These are phyloP conservation scores for Pseudohyphozyma bogoriensis DNA, from an alignment of 768 basidiomycete genomes.

Conservation along the genomic window DNA sequence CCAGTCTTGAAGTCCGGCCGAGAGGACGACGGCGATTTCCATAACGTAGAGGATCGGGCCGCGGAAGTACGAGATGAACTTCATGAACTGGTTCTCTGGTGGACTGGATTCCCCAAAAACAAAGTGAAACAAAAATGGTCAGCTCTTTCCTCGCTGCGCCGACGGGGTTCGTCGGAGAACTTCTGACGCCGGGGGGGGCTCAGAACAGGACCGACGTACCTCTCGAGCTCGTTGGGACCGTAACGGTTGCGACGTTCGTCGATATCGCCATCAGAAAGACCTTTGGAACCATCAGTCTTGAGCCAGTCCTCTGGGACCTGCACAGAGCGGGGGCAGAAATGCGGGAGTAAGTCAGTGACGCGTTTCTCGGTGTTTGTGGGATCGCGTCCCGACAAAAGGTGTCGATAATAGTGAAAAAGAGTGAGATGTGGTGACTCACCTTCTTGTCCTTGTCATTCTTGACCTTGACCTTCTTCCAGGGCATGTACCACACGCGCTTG, in stretches of 20 bases:
- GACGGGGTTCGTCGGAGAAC: no score
- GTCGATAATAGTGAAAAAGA: background rate
- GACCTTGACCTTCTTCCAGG: slow-evolving; percentile 43
- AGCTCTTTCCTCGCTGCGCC: no score
- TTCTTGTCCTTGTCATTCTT: slow-evolving; percentile 34
- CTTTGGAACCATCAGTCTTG: slow-evolving; percentile 40
- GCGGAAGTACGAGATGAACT: slow-evolving; percentile 42
- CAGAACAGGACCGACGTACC: slow-evolving; percentile 30
- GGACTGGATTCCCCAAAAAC: slow-evolving; percentile 31
- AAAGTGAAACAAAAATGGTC: background rate
- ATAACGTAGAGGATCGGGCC: slow-evolving; percentile 37
- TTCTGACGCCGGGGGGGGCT: background rate
- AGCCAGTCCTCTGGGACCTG: slow-evolving; percentile 43
- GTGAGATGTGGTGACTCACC: no score
- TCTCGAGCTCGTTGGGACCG: slow-evolving; percentile 45
- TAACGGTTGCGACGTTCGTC: slow-evolving; percentile 37
- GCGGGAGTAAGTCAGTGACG: background rate
- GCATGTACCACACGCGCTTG: slow-evolving; percentile 43
- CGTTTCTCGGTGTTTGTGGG: no score
- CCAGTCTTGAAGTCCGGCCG: slow-evolving; percentile 46
- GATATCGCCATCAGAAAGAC: slow-evolving; percentile 39
- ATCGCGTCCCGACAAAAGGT: background rate
- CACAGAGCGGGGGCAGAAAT: background rate
- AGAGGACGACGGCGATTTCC: slow-evolving; percentile 45
- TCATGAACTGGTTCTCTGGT: slow-evolving; percentile 43